phyloP scores from a whole-genome alignment of 768 basidiomycete genomes.

The Agaricus bisporus region DNA sequence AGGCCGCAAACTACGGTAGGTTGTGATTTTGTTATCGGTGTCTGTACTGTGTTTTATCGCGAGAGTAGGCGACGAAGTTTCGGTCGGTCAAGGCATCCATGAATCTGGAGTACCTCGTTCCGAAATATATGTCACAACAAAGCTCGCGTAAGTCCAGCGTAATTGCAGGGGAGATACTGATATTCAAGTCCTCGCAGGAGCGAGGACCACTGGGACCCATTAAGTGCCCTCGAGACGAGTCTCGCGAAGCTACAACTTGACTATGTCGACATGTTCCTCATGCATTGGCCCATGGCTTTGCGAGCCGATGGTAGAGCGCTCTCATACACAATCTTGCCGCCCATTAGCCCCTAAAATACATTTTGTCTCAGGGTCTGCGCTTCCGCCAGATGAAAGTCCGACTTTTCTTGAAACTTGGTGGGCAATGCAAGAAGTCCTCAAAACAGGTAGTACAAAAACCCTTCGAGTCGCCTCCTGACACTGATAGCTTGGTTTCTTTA shows the following conservation, averaged over 20 bases:
- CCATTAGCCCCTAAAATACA: not conserved
- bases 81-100: constrained; percentile 32
- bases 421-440: constrained; percentile 2
- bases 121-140: constrained; percentile 35
- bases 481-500: not conserved
- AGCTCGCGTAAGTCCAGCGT: constrained; percentile 23
- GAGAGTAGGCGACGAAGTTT: constrained; percentile 24
- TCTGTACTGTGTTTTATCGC: not conserved
- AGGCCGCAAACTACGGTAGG: constrained; percentile 11
- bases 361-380: constrained; percentile 11
- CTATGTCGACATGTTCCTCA: constrained; percentile 45
- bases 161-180: constrained; percentile 14
- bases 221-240: constrained; percentile 26
- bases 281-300: constrained; percentile 22
- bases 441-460: constrained; percentile 1
- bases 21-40: constrained; percentile 1
- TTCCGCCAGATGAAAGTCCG: constrained; percentile 7
- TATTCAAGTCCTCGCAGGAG: constrained; percentile 17
- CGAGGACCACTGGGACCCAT: constrained; percentile 28
- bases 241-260: constrained; percentile 28
- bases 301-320: not conserved
- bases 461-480: not conserved
- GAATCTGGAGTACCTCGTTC: constrained; percentile 33
- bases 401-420: constrained; percentile 10
- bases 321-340: not conserved